Percentiles rank a stretch among this genome's conserved stretches.
These are phyloP conservation scores for Colletotrichum incanum DNA, from an alignment of 2,329 filamentous ascomycete species.

Conservation along the genomic window DNA sequence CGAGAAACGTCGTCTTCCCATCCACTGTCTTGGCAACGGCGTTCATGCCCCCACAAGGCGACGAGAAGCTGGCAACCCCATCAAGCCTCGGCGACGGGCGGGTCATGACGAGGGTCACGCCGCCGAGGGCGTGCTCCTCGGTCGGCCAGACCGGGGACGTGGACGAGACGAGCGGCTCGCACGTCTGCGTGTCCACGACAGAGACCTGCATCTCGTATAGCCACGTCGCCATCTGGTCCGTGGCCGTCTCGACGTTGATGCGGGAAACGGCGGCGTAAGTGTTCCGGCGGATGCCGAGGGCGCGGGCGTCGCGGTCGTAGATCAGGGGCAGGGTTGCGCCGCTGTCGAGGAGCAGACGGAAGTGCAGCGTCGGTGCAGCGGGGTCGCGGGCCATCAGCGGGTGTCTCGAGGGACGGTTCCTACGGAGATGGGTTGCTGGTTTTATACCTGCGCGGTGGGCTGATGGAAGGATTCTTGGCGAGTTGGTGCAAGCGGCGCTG, in stretches of 20 bases:
- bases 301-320: conserved; percentile 52
- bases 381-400: conserved; percentile 32
- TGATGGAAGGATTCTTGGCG: background rate
- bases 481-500: background rate
- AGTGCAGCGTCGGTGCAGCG: conserved; percentile 50
- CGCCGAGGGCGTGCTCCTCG: conserved; percentile 40
- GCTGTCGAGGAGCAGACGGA: conserved; percentile 58
- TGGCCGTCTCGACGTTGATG: conserved; percentile 45
- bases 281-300: conserved; percentile 52
- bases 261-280: conserved; percentile 57
- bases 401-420: conserved; percentile 1
- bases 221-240: conserved; percentile 43
- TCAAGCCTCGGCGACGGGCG: background rate
- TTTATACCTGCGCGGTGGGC: background rate
- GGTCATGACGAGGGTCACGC: conserved; percentile 42
- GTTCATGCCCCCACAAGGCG: background rate
- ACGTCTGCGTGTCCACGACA: conserved; percentile 48
- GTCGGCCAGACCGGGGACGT: conserved; percentile 43
- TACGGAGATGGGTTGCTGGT: background rate
- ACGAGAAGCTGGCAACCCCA: background rate
- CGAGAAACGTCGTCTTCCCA: conserved; percentile 14
- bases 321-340: conserved; percentile 61
- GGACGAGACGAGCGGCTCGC: conserved; percentile 49
- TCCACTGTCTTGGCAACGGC: conserved; percentile 19
- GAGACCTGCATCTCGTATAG: conserved; percentile 56